Evolutionary conservation across 768 basidiomycete species (phyloP), one percentile per base, ranked within the genome.

Genomic region (Russula virescens): DNA sequence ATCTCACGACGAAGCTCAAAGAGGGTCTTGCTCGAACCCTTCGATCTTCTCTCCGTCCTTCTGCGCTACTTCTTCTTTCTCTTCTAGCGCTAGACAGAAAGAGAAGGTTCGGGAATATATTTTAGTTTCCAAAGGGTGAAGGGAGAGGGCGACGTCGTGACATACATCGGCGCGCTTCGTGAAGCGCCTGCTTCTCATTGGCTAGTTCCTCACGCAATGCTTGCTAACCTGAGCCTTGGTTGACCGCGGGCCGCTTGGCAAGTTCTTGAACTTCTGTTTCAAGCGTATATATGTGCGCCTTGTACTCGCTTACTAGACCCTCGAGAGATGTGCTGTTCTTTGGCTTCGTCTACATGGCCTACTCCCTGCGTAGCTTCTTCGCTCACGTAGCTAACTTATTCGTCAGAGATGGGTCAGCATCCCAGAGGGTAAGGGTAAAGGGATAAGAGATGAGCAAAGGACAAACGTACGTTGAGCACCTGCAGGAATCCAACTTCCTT

Each of bases 1-100:
- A 91, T 85, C 71, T 89, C 85, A 0, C 90, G 90, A 3, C 81
- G 75, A 2, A 92, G 78, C 57, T 93, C 89, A 70, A 89, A 91
- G 9, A 94, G 80, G 11, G 80, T 78, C 70, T n/a, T 93, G 91
- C 68, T 91, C 88, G 42, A 92, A 79, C n/a, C 76, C 70, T 26
- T 91, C 90, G 38, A 90, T 83, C 70, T 79, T 80, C 55, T 77
- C 77, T 1, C 79, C 73, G 18, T 81, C 78, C 43, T 72, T 64
- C 51, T 77, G 75, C 43, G 70, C 61, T 43, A 73, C 75, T 0
- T 71, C 66, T 34, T 76, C 74, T 0, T 76, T 74, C 55, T 76
- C 73, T 26, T 79, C 71, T 25, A 86, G 76, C 18, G 78, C 85
- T 88, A 28, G 43, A 34, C 3, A 26, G 40, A 11, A 57, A 13